These are phyloP conservation scores for Elsinoe arachidis DNA, from an alignment of 2,329 filamentous ascomycete genomes.

Conservation along the genomic window DNA sequence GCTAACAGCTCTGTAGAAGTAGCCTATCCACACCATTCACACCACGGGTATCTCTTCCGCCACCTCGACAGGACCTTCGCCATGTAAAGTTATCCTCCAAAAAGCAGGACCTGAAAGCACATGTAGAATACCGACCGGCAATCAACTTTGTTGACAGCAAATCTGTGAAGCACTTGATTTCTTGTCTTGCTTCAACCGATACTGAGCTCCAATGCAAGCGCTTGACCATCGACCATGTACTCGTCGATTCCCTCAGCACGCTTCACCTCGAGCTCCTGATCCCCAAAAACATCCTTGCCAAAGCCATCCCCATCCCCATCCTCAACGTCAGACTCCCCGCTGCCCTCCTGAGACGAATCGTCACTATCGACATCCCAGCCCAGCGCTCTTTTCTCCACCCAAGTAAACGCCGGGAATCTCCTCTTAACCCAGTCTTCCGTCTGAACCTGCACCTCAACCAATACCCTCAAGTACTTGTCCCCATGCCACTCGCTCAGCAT, in stretches of 20 bases:
- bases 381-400: slow-evolving; percentile 1
- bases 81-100: slow-evolving; percentile 4
- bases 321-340: neutral
- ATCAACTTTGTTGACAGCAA: neutral
- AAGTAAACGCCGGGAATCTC: neutral
- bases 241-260: no score
- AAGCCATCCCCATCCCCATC: neutral
- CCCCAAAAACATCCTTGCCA: neutral
- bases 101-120: slow-evolving; percentile 7
- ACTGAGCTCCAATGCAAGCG: no score
- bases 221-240: no score
- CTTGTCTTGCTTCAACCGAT: neutral
- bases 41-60: neutral
- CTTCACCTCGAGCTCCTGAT: no score
- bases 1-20: neutral
- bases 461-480: neutral
- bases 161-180: neutral
- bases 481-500: slow-evolving; percentile 9
- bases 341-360: neutral
- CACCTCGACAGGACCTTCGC: neutral
- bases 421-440: neutral
- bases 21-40: neutral
- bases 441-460: slow-evolving; percentile 9
- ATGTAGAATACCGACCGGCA: slow-evolving; percentile 3
- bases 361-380: neutral